Base-by-base conservation (phyloP, 2,329 filamentous ascomycete genomes). In the Sclerotinia subarctica region DNA sequence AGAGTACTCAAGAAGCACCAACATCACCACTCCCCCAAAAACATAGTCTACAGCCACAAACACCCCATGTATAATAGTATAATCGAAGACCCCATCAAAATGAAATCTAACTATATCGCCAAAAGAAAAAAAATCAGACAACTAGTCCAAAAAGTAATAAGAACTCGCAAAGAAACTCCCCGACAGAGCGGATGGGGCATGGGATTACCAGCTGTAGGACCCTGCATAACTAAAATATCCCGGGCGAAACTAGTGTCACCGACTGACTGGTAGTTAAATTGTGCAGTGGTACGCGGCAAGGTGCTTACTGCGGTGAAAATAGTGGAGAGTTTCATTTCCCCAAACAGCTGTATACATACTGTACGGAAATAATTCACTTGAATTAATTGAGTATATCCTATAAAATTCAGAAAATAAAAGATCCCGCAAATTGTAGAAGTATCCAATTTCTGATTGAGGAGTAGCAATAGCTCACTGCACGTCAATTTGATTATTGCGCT, bases 61-160 rank as follows among this genome's bases (percentile, higher is more conserved):
- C 73, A 17, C 81, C 82, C 10, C 82, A 79, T 3, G 81, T 83
- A 72, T 82, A 83, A 56, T 32, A 32, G 3, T 32, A 32, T 4
- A 78, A 80, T 21, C 77, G 69, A 83, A 82, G 49, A 82, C 74
- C 13, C 80, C 76, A n/a, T 80, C 80, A 35, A 75, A 76, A 19
- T 77, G 80, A 1, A 80, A 32, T 6, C 32, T 32, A 32, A 32
- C 32, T 32, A 80, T 2, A 81, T 77, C 21, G 81, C 79, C 10
- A 83, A n/a, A n/a, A n/a, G n/a, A 78, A 6, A 81, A 35, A 35
- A 1, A 10, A 10, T 81, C 81, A 1, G 80, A 81, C 80, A 79
- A 82, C 72, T 82, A 79, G 38, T 80, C 78, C 67, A 81, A 81
- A 72, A 79, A 83, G 72, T 82, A 83, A 11, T 38, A 38, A 81